Base-by-base conservation (phyloP, 2,329 filamentous ascomycete genomes). In the Trichoderma harzianum region DNA sequence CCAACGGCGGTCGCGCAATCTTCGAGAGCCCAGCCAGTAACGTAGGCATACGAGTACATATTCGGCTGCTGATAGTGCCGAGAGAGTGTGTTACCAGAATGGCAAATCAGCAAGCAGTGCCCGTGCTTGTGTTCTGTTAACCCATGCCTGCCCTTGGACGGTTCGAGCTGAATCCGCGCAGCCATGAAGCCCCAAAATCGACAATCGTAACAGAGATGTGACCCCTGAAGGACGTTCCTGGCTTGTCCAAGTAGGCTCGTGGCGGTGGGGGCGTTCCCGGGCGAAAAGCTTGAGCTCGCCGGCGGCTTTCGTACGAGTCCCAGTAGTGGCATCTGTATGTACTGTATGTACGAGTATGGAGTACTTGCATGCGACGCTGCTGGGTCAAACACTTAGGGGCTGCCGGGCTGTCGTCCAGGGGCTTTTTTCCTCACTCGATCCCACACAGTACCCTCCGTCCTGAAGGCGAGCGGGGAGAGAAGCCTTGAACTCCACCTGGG, bases 211-310 rank as follows among this genome's bases (percentile, higher is more conserved):
- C 36, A 67, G 26, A 60, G n/a, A 34, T 34, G 43, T 21, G 70
- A 53, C 70, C 55, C 67, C 70, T 66, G 53, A 67, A 55, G 36
- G n/a, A 47, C 63, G 70, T 70, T 72, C 65, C 70, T 72, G 47
- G 70, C 55, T 64, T 53, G 47, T 32, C 57, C 57, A 39, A 63
- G 60, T 36, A 24, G 26, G 51, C 70, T 69, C 70, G 65, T 72
- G 70, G 70, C 70, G 65, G 70, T 67, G 70, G 70, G 65, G 66
- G 64, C 70, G 43, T 43, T 62, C 47, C 24, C 68, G 68, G 60
- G 26, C 32, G 21, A 70, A 51, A 58, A 55, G 43, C 68, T 64
- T 30, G 32, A 64, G 21, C 57, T 67, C 70, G 32, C 70, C 70
- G 43, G 64, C n/a, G 53, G 51, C 69, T 51, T 60, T 65, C 69